Conservation (phyloP, 176 grass and related monocot genomes). For the Carex cristatella region DNA sequence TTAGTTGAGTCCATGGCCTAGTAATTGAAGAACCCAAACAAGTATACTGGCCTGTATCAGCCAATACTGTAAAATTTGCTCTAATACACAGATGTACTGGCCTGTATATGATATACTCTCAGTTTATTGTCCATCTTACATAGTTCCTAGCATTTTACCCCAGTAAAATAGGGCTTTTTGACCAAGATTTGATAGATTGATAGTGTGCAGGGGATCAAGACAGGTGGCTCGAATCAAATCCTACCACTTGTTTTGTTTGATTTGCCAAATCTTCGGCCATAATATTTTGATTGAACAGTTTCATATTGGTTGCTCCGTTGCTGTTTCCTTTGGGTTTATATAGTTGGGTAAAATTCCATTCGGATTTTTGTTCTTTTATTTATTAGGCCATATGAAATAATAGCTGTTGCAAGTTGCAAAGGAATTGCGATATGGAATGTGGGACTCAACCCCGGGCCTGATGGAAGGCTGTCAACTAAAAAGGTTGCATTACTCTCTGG, state of each 20-base stretch:
- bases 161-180: background rate
- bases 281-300: background rate
- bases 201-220: background rate
- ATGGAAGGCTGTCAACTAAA: conserved; percentile 41
- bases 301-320: background rate
- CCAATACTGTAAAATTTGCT: too few relatives aligned
- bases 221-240: background rate
- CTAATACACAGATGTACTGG: background rate
- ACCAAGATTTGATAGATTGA: background rate
- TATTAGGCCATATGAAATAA: conserved; percentile 78
- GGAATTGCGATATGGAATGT: conserved; percentile 82
- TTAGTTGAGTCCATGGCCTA: background rate
- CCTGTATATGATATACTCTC: background rate
- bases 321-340: background rate
- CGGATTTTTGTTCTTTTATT: background rate
- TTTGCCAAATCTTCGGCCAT: background rate
- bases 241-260: background rate
- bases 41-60: background rate
- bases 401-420: conserved; percentile 86
- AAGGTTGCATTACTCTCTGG: conserved; percentile 70
- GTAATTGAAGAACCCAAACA: background rate
- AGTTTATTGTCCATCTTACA: background rate
- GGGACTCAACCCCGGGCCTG: conserved; percentile 46
- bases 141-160: background rate
- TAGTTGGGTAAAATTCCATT: background rate